Percentiles rank a stretch among this genome's conserved stretches.
These are phyloP conservation scores for Nowakowskiella sp. DNA, from an alignment of 192 early-diverging fungal species.

Conservation along the genomic window DNA sequence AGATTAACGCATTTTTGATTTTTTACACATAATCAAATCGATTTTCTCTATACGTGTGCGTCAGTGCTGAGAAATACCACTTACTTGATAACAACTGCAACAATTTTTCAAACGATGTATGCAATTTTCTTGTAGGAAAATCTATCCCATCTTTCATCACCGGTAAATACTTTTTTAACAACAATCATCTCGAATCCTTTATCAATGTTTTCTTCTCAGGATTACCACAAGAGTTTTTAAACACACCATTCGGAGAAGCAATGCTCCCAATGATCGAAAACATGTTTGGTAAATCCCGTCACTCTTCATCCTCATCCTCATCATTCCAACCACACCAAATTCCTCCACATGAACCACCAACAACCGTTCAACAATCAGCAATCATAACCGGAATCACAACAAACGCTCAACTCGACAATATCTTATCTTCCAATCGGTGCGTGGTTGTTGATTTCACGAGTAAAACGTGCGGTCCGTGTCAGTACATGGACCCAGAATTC, in stretches of 20 bases:
- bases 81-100: slow-evolving; percentile 87
- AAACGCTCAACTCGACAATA: slow-evolving; percentile 29
- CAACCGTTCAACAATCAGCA: slow-evolving; percentile 14
- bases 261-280: slow-evolving; percentile 59
- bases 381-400: slow-evolving; percentile 20
- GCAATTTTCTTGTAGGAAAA: slow-evolving; percentile 70
- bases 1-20: neutral
- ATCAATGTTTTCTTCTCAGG: neutral
- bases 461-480: slow-evolving; percentile 58
- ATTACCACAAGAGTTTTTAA: slow-evolving; percentile 22
- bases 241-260: slow-evolving; percentile 50
- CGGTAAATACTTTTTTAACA: slow-evolving; percentile 60
- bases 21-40: too few relatives aligned
- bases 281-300: slow-evolving; percentile 49
- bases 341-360: too few relatives aligned
- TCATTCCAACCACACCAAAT: neutral
- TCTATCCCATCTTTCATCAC: slow-evolving; percentile 70
- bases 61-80: slow-evolving; percentile 67
- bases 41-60: too few relatives aligned
- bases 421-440: slow-evolving; percentile 36
- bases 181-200: slow-evolving; percentile 29
- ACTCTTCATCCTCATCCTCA: neutral
- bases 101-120: slow-evolving; percentile 65
- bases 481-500: slow-evolving; percentile 60
- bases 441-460: slow-evolving; percentile 67